A percentile compares a stretch with the other conserved stretches of the same genome.
These are phyloP conservation scores for Metschnikowia henanensis DNA, from an alignment of 805 yeast species.

Conservation along the genomic window DNA sequence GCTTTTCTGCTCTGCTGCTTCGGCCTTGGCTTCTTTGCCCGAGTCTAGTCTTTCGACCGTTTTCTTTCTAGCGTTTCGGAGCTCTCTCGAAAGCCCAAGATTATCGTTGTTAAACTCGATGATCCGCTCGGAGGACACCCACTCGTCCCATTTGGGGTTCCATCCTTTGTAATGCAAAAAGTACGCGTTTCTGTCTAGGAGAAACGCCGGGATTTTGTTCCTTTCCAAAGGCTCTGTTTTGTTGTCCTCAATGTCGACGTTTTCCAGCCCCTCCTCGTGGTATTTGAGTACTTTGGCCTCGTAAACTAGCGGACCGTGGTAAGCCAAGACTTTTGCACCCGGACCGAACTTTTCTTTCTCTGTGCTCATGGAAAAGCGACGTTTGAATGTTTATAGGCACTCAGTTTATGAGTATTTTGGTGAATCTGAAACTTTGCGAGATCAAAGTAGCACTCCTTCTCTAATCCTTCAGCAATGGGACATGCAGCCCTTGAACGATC, in stretches of 20 bases:
- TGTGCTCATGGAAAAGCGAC: not conserved
- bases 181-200: slow-evolving; percentile 43
- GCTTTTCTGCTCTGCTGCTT: slow-evolving; percentile 8
- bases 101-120: slow-evolving; percentile 71
- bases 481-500: too few relatives aligned
- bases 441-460: too few relatives aligned
- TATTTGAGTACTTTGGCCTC: slow-evolving; percentile 78
- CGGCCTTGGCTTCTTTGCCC: slow-evolving; percentile 13
- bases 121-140: slow-evolving; percentile 76
- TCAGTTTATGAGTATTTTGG: too few relatives aligned
- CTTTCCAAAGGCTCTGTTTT: slow-evolving; percentile 34
- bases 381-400: not conserved
- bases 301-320: slow-evolving; percentile 87
- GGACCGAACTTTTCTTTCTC: slow-evolving; percentile 12
- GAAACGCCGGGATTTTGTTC: slow-evolving; percentile 26
- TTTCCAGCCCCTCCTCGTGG: slow-evolving; percentile 53
- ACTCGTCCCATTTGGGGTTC: slow-evolving; percentile 96
- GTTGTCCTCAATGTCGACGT: slow-evolving; percentile 42
- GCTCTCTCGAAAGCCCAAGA: slow-evolving; percentile 38
- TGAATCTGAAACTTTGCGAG: too few relatives aligned
- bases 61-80: slow-evolving; percentile 20
- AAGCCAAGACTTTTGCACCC: slow-evolving; percentile 55
- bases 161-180: slow-evolving; percentile 92
- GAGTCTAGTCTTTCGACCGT: slow-evolving; percentile 19
- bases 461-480: too few relatives aligned